phyloP scores from a whole-genome alignment of 2,329 filamentous ascomycete species.

The Fusarium liriodendri region DNA sequence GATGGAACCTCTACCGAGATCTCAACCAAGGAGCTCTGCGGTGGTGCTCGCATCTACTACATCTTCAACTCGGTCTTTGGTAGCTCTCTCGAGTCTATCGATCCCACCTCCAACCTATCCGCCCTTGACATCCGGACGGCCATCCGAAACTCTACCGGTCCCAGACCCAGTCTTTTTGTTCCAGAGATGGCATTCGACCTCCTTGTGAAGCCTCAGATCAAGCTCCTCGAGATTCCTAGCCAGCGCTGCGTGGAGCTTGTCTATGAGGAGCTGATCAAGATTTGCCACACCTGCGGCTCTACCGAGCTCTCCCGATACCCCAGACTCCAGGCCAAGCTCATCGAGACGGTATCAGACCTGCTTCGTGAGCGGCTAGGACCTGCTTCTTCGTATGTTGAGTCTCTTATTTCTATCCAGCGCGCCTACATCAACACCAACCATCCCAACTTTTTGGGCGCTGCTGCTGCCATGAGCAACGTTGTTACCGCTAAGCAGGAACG shows the following conservation, averaged over 20 bases:
- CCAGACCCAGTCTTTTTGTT: constrained; percentile 94
- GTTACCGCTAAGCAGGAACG: constrained; percentile 95
- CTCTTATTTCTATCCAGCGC: constrained; percentile 94
- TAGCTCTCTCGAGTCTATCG: constrained; percentile 94
- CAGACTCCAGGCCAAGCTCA: constrained; percentile 93
- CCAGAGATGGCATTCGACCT: constrained; percentile 98
- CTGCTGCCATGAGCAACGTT: constrained; percentile 96
- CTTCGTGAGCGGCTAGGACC: constrained; percentile 92
- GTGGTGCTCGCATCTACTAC: constrained; percentile 95
- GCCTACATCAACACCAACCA: constrained; percentile 99
- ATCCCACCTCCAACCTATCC: constrained; percentile 94
- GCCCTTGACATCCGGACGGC: constrained; percentile 95
- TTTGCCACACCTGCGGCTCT: constrained; percentile 97
- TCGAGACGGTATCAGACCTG: constrained; percentile 97
- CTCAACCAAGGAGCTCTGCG: constrained; percentile 96
- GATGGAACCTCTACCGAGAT: constrained; percentile 99
- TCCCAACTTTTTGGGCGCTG: constrained; percentile 96
- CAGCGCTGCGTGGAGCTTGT: constrained; percentile 98
- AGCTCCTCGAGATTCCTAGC: constrained; percentile 92
- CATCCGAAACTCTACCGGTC: constrained; percentile 97
- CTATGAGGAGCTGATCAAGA: constrained; percentile 99
- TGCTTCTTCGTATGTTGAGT: constrained; percentile 91
- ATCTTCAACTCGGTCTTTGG: constrained; percentile 99
- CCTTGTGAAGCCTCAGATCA: constrained; percentile 98
- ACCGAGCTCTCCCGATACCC: constrained; percentile 94